Evolutionary conservation across 805 yeast species (phyloP), one percentile per base, ranked within the genome.

Genomic region (Pichia nakasei): DNA sequence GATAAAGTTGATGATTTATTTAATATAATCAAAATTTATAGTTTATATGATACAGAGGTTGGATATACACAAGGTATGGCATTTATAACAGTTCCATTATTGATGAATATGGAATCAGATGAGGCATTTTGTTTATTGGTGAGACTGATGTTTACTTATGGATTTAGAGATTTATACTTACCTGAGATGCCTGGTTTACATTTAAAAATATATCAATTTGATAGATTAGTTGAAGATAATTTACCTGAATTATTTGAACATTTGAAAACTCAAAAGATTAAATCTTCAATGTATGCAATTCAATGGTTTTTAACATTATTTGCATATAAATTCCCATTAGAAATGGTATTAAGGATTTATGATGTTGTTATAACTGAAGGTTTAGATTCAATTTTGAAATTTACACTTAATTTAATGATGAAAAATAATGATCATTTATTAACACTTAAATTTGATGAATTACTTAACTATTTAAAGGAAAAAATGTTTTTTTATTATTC

Each of bases 51-150:
- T 60, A 79, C 84, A 1, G 97, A 89, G 41, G 96, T 93, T 41
- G 98, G 98, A 0, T 93, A 93, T 57, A 93, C 97, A 2, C 98
- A 93, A 63, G 97, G 98, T 8, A 88, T 93, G 96, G 95, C 95
- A 1, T 93, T 93, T 57, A 77, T 93, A 37, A 76, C 85, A 0
- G 87, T 87, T 6, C 97, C 98, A 2, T 63, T 93, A 39, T 67
- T 88, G 37, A 70, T 89, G 67, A 85, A 85, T 53, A 75, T 87
- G 80, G 72, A 67, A 33, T 96, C 89, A 51, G 71, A 82, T 38
- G 97, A 91, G 59, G 80, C 95, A 4, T 91, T 91, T 64, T 79
- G 93, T 47, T 61, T 89, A 53, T 68, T 91, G 37, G 85, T 82
- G 15, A 79, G 78, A 38, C 68, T 93, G 48, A 89, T 93, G 97